Base-by-base conservation (phyloP, 179 eudicot genomes). In the Sideroxylon spinosum region DNA sequence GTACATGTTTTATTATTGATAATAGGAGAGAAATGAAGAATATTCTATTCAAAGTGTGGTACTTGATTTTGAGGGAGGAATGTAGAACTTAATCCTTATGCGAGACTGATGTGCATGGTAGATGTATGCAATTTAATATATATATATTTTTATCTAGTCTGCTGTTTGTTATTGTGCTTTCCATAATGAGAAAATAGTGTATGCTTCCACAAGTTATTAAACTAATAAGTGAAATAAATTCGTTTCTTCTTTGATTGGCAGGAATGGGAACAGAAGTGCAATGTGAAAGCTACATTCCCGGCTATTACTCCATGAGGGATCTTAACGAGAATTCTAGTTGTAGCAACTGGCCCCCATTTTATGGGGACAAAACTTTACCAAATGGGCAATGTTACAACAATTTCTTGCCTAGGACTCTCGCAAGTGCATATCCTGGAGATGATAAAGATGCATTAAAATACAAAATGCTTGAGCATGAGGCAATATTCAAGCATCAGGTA, bases 261-360 rank as follows among this genome's bases (percentile, higher is more conserved):
- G 98, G 88, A 84, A 94, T 94, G 98, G 98, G 97, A 87, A 89
- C 97, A 80, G 86, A 91, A 77, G 86, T 91, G 76, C 87, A 92
- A 76, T 78, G 86, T 78, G 86, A 94, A 80, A 91, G 86, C 84
- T 86, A 77, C 85, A 64, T 84, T 75, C 88, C 87, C 74, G 94
- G 90, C 76, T 85, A 85, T 88, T 88, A 85, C 81, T 88, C 97
- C 73, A 91, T 92, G 97, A 89, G 91, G 85, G 97, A 93, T 81
- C 88, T 87, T 75, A 95, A 85, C 73, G 93, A 82, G 79, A 94
- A 94, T 74, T 82, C 90, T 68, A 91, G 89, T 80, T 86, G 90
- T 79, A 84, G 86, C 76, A 87, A 88, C 78, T 93, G 98, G 98
- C 90, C 95, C 73, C 50, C 78, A 72, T 86, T 84, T 87, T 89